Conservation (phyloP, 2,329 filamentous ascomycete genomes). For the Clonostachys rhizophaga region DNA sequence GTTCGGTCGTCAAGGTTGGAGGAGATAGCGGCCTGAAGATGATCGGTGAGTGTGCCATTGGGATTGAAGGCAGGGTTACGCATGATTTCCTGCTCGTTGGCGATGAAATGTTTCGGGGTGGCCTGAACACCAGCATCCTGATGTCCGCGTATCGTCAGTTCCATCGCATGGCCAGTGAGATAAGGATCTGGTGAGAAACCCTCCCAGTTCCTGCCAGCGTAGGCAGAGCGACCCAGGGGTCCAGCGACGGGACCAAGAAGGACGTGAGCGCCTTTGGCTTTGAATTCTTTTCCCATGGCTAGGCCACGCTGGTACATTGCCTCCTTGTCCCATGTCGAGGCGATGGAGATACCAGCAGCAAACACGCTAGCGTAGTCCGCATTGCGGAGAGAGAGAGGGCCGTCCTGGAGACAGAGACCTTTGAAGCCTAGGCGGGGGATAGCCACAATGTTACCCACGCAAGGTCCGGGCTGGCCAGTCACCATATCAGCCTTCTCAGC, state of each 20-base stretch:
- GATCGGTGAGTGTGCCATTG: slow-evolving; percentile 14
- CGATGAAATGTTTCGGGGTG: slow-evolving; percentile 30
- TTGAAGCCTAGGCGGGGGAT: slow-evolving; percentile 34
- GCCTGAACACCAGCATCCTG: slow-evolving; percentile 30
- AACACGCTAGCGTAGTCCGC: slow-evolving; percentile 40
- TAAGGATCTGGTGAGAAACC: slow-evolving; percentile 61
- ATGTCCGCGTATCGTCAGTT: slow-evolving; percentile 22
- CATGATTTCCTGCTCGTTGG: slow-evolving; percentile 26
- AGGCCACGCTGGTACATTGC: slow-evolving; percentile 60
- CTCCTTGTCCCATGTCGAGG: slow-evolving; percentile 60
- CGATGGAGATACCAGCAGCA: slow-evolving; percentile 57
- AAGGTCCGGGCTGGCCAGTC: slow-evolving; percentile 23
- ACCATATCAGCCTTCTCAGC: slow-evolving; percentile 24
- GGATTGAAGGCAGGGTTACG: slow-evolving; percentile 16
- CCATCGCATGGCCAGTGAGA: slow-evolving; percentile 51
- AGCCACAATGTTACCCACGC: slow-evolving; percentile 25
- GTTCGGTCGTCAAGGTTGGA: slow-evolving; percentile 54
- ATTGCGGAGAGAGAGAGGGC: slow-evolving; percentile 20
- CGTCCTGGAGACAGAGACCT: slow-evolving; percentile 33
- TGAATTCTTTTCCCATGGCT: slow-evolving; percentile 54
- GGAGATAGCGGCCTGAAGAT: slow-evolving; percentile 20
- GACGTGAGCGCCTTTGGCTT: slow-evolving; percentile 68
- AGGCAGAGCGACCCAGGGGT: slow-evolving; percentile 35
- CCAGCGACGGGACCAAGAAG: slow-evolving; percentile 47
- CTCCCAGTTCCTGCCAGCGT: slow-evolving; percentile 62